These are phyloP conservation scores for Russula compacta DNA, from an alignment of 768 basidiomycete genomes.

Conservation along the genomic window DNA sequence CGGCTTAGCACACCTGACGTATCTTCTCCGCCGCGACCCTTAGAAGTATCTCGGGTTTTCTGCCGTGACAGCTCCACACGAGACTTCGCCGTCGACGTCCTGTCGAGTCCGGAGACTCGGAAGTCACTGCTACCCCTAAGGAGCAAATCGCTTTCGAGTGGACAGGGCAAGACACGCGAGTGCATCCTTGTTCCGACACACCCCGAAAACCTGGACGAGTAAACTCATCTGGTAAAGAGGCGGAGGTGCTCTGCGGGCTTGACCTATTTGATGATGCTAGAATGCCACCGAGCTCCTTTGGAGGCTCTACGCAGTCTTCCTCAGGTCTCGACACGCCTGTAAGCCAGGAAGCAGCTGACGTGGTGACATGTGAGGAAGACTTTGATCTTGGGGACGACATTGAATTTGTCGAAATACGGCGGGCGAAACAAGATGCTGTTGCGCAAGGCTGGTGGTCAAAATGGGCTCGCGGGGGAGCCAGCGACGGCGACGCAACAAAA, in stretches of 20 bases:
- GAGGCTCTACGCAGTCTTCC: conserved; percentile 16
- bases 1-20: conserved; percentile 48
- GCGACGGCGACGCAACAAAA: not conserved
- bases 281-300: conserved; percentile 10
- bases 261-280: conserved; percentile 8
- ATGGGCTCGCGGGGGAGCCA: conserved; percentile 33
- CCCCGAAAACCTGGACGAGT: conserved; percentile 7
- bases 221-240: not conserved
- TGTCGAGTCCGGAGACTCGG: conserved; percentile 39
- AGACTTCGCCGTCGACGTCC: conserved; percentile 45
- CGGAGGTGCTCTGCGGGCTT: not conserved
- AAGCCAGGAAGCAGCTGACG: conserved; percentile 1
- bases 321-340: conserved; percentile 14
- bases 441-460: conserved; percentile 43
- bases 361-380: conserved; percentile 4
- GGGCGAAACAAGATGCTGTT: conserved; percentile 27
- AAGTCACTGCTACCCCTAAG: conserved; percentile 2
- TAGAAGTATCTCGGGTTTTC: conserved; percentile 17
- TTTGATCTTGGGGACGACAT: conserved; percentile 19
- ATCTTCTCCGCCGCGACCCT: conserved; percentile 50
- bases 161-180: not conserved
- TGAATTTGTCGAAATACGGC: conserved; percentile 26
- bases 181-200: conserved; percentile 6
- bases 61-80: conserved; percentile 15
- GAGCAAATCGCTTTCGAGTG: conserved; percentile 10